Evolutionary conservation across 495 filamentous ascomycete species (phyloP).

Genomic region (Tirmania nivea): DNA sequence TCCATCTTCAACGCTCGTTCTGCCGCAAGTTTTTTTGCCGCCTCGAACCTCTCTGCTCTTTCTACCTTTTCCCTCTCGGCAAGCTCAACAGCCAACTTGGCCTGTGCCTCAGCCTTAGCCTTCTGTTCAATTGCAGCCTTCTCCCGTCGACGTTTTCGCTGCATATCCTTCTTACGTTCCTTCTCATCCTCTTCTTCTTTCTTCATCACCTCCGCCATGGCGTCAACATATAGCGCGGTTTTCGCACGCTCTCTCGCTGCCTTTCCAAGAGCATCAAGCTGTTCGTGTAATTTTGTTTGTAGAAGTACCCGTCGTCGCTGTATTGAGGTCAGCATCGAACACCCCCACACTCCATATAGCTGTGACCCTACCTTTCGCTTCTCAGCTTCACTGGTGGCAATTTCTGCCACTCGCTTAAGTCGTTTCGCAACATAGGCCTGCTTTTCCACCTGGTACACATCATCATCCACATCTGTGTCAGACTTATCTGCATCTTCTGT

Average conservation of each 20-base stretch:
- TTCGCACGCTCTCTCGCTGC: slow-evolving; percentile 33
- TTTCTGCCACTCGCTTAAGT: slow-evolving; percentile 37
- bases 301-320: slow-evolving; percentile 28
- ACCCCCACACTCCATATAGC: slow-evolving; percentile 7
- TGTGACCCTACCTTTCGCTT: slow-evolving; percentile 33
- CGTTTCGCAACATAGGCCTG: slow-evolving; percentile 13
- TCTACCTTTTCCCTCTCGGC: slow-evolving; percentile 78
- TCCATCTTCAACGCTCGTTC: slow-evolving; percentile 44
- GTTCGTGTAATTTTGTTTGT: slow-evolving; percentile 28
- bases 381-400: slow-evolving; percentile 32
- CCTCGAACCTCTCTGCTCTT: slow-evolving; percentile 58
- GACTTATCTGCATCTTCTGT: slow-evolving; percentile 17
- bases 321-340: slow-evolving; percentile 10
- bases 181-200: slow-evolving; percentile 87
- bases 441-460: slow-evolving; percentile 12
- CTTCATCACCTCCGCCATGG: slow-evolving; percentile 64
- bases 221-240: slow-evolving; percentile 38
- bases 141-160: slow-evolving; percentile 87
- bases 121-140: slow-evolving; percentile 86
- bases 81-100: slow-evolving; percentile 51
- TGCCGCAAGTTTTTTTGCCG: slow-evolving; percentile 38
- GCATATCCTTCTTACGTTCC: slow-evolving; percentile 98
- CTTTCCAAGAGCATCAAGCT: slow-evolving; percentile 33
- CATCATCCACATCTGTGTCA: slow-evolving; percentile 17
- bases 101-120: slow-evolving; percentile 53